phyloP scores from a whole-genome alignment of 768 basidiomycete species.

The Suillus fuscotomentosus region DNA sequence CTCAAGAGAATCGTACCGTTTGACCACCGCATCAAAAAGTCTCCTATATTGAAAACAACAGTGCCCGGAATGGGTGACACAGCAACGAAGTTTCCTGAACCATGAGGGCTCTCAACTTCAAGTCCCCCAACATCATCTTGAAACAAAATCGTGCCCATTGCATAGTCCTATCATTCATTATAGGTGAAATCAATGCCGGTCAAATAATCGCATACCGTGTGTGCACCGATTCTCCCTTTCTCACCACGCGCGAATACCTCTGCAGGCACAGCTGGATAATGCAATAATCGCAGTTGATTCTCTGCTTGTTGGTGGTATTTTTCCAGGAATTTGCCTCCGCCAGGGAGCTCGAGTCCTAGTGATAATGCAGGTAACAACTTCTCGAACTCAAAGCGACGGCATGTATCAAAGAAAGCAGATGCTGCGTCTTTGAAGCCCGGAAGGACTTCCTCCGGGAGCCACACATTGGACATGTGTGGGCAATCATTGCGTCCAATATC shows the following conservation, averaged over 20 bases:
- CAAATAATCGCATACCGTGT: slow-evolving; percentile 17
- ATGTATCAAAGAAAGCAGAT: slow-evolving; percentile 47
- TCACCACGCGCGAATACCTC: slow-evolving; percentile 27
- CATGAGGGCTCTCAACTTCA: slow-evolving; percentile 55
- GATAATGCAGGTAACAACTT: slow-evolving; percentile 48
- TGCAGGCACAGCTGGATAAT: slow-evolving; percentile 44
- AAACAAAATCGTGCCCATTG: slow-evolving; percentile 55
- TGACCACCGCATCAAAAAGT: slow-evolving; percentile 49
- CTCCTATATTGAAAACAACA: slow-evolving; percentile 51
- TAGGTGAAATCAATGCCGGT: not conserved
- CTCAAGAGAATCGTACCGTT: slow-evolving; percentile 16
- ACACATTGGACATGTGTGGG: slow-evolving; percentile 50
- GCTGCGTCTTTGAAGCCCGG: slow-evolving; percentile 55
- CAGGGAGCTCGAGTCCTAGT: slow-evolving; percentile 40
- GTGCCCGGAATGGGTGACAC: slow-evolving; percentile 45
- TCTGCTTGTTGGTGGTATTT: slow-evolving; percentile 41
- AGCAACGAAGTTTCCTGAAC: slow-evolving; percentile 41
- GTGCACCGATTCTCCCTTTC: slow-evolving; percentile 34
- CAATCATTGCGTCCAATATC: slow-evolving; percentile 48
- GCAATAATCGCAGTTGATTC: slow-evolving; percentile 57
- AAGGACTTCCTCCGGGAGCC: slow-evolving; percentile 50
- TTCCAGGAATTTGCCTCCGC: slow-evolving; percentile 41
- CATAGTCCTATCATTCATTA: slow-evolving; percentile 42
- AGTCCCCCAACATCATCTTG: slow-evolving; percentile 63
- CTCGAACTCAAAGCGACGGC: slow-evolving; percentile 33